phyloP scores from a whole-genome alignment of 495 filamentous ascomycete genomes.

The Penicillium chermesinum region DNA sequence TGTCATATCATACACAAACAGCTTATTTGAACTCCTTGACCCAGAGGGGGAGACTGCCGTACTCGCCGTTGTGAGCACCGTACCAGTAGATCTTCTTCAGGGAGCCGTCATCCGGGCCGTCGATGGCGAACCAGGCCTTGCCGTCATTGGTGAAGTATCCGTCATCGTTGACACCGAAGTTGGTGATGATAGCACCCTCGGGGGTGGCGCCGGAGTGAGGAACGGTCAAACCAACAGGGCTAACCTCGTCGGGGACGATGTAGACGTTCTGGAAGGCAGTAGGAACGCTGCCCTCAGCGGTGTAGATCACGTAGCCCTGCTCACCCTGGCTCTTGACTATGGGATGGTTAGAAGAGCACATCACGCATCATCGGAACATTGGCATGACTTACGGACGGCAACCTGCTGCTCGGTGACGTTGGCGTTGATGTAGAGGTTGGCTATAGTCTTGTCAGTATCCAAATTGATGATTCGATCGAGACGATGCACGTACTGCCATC shows the following conservation, averaged over 20 bases:
- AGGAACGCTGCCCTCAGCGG: no score
- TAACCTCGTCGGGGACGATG: constrained; percentile 19
- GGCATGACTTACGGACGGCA: constrained; percentile 23
- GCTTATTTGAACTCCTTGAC: constrained; percentile 27
- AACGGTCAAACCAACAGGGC: constrained; percentile 23
- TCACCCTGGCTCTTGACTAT: constrained; percentile 13
- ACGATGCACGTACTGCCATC: constrained; percentile 24
- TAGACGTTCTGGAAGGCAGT: constrained; percentile 32
- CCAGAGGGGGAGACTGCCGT: constrained; percentile 15
- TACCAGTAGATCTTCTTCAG: constrained; percentile 29
- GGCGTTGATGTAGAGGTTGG: constrained; percentile 21
- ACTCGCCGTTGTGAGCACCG: constrained; percentile 21
- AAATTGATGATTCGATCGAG: neutral
- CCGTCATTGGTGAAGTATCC: constrained; percentile 26
- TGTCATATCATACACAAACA: neutral
- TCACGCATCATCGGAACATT: neutral
- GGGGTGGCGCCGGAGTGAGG: constrained; percentile 30
- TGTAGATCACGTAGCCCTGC: constrained; percentile 22
- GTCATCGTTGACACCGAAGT: constrained; percentile 26
- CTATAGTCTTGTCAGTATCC: constrained; percentile 2
- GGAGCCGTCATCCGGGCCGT: constrained; percentile 17
- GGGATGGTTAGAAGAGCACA: constrained; percentile 3
- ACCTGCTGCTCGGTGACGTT: constrained; percentile 19
- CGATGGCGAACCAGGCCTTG: constrained; percentile 23
- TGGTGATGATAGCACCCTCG: constrained; percentile 20